Base-by-base conservation (phyloP, 2,329 filamentous ascomycete genomes). In the Xylariaceae sp. region DNA sequence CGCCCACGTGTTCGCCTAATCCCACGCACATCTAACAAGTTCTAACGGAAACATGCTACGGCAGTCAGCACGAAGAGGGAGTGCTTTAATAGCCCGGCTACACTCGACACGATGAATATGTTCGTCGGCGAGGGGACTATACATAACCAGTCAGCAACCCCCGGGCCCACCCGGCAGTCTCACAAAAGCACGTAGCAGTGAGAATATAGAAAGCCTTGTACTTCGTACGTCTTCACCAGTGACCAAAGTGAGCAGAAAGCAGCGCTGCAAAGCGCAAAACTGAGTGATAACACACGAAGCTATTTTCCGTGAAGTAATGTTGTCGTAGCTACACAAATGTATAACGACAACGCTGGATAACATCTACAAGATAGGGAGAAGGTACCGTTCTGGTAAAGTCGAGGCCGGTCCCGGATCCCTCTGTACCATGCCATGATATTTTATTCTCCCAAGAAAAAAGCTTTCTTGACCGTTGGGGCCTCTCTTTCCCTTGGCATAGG, bases 261-360 rank as follows among this genome's bases (percentile, higher is more conserved):
- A 4, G 26, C 8, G 8, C 26, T 8, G 26, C 26, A 8, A 26
- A 15, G 30, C 10, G 9, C 30, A 34, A 34, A 34, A 10, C 12
- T 15, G 3, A 34, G 30, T 6, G n/a, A 15, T 15, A 37, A 37
- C 30, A 41, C 13, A 40, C 41, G 29, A 22, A 22, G 34, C 48
- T 30, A 8, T 43, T 37, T 36, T 26, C 40, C 37, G 7, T 49
- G 19, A 37, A 5, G 34, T 34, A 45, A 43, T 40, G 36, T 30
- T 39, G 5, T 55, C 43, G 16, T n/a, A 47, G 39, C 41, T 41
- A 52, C 15, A 15, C 10, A 15, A 30, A 34, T 10, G 13, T 6
- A 50, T 57, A 36, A n/a, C 49, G 34, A 42, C 50, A 54, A 57
- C 47, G 54, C 49, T 18, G 42, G 22, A 49, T 56, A 34, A 51